Base-by-base conservation (phyloP, 2,329 filamentous ascomycete species). In the Cytospora mali region DNA sequence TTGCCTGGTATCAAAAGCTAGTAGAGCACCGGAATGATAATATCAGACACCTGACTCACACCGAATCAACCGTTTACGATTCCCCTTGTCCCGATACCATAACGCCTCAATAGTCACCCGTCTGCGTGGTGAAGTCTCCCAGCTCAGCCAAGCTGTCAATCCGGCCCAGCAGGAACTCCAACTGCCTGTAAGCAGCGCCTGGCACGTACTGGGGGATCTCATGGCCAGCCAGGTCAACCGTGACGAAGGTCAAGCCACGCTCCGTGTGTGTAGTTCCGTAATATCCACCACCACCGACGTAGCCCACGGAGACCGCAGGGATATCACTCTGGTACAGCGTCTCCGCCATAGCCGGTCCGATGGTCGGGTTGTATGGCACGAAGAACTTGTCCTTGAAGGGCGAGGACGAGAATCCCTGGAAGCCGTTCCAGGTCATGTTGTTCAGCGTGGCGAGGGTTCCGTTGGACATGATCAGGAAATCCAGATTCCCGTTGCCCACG, bases 361-460 rank as follows among this genome's bases (percentile, higher is more conserved):
- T 61, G 14, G 58, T 64, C 18, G 58, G 62, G 49, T 61, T 61
- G 58, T 66, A 66, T 0, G 64, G 64, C 3, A 64, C 64, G 7
- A 53, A 64, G 58, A 66, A 60, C 28, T 52, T 42, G 51, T 59
- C 55, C 13, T 7, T 4, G 27, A 57, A 65, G 0, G 86, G 86
- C 0, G 75, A 74, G 1, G 72, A 70, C 56, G 83, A 80, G 76
- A 91, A 90, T 0, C 88, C 88, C 67, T 88, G 87, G 0, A 75
- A 71, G 3, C 87, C 88, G 58, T 83, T 81, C 84, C 85, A 91
- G 0, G 87, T 90, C 86, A 90, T 88, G 72, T 91, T 91, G 71
- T 91, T 88, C 58, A 90, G 85, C 1, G 82, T 82, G 51, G 88
- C 74, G 3, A 90, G 76, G 0, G 85, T 85, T 10, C 88, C 88